These are phyloP conservation scores for Botrytis galanthina DNA, from an alignment of 2,329 filamentous ascomycete species.

Conservation along the genomic window DNA sequence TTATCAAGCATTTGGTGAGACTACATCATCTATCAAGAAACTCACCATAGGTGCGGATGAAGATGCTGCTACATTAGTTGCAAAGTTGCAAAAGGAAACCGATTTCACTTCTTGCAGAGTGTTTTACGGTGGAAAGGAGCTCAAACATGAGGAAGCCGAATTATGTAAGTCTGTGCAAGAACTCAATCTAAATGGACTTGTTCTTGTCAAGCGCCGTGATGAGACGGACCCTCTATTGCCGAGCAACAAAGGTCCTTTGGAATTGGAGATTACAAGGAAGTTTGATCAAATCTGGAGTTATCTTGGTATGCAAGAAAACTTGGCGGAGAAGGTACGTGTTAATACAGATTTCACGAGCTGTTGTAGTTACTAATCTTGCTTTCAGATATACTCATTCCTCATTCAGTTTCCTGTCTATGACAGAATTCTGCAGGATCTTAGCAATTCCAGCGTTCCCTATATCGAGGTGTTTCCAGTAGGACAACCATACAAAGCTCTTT, in stretches of 20 bases:
- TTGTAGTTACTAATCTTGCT: conserved; percentile 15
- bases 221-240: conserved; percentile 47
- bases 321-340: conserved; percentile 61
- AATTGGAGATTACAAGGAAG: conserved; percentile 76
- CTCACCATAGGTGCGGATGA: conserved; percentile 68
- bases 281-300: conserved; percentile 83
- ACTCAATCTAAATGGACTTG: conserved; percentile 63
- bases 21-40: conserved; percentile 56
- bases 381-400: conserved; percentile 68
- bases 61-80: conserved; percentile 67
- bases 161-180: conserved; percentile 64
- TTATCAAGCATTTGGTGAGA: conserved; percentile 71
- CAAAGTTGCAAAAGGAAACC: conserved; percentile 64
- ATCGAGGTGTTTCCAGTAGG: conserved; percentile 64
- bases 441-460: conserved; percentile 51
- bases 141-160: conserved; percentile 59
- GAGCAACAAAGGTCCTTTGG: conserved; percentile 59
- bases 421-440: conserved; percentile 58
- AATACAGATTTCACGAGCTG: background rate
- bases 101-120: conserved; percentile 74
- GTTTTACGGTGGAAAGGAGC: conserved; percentile 66
- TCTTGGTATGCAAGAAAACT: conserved; percentile 67
- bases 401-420: conserved; percentile 67
- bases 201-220: conserved; percentile 62
- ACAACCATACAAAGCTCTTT: conserved; percentile 71